A percentile compares a stretch with the other conserved stretches of the same genome.
Evolutionary conservation across 2,329 filamentous ascomycete genomes (phyloP).

Genomic region (Curvularia lunata): DNA sequence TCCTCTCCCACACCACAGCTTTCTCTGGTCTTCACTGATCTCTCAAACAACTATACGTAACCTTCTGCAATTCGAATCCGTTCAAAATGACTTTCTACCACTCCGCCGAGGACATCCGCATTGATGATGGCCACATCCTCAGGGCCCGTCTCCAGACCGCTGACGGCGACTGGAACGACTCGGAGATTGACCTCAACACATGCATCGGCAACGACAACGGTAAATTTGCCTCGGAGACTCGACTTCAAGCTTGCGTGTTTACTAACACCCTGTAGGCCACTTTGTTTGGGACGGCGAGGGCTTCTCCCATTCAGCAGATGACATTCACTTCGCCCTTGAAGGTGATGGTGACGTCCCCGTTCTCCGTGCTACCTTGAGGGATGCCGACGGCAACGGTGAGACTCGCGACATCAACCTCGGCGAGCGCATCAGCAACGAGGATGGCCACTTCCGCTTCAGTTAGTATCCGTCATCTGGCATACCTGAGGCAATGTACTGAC

Average conservation of each 20-base stretch:
- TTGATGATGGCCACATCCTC: conserved; percentile 61
- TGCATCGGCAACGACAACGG: conserved; percentile 61
- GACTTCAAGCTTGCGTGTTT: too few relatives aligned
- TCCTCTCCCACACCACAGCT: not conserved
- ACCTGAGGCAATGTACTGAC: not conserved
- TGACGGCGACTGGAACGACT: conserved; percentile 54
- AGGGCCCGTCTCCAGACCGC: conserved; percentile 50
- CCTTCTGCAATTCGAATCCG: not conserved
- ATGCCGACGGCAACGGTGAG: conserved; percentile 52
- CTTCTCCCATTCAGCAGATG: conserved; percentile 57
- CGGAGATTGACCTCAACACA: conserved; percentile 58
- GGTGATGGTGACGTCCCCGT: conserved; percentile 59
- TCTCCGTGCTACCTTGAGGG: conserved; percentile 58
- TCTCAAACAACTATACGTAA: not conserved
- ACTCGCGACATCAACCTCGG: conserved; percentile 61
- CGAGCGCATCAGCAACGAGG: conserved; percentile 61
- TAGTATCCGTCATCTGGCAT: not conserved
- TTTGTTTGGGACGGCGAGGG: conserved; percentile 57
- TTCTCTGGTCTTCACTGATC: not conserved
- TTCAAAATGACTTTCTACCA: conserved; percentile 50
- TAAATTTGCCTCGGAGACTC: conserved; percentile 20
- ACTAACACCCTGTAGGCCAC: conserved; percentile 37
- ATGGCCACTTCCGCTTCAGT: conserved; percentile 50
- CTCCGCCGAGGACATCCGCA: conserved; percentile 54
- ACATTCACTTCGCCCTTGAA: conserved; percentile 59